Conservation (phyloP, 345 rosid genomes). For the Salix udensis region DNA sequence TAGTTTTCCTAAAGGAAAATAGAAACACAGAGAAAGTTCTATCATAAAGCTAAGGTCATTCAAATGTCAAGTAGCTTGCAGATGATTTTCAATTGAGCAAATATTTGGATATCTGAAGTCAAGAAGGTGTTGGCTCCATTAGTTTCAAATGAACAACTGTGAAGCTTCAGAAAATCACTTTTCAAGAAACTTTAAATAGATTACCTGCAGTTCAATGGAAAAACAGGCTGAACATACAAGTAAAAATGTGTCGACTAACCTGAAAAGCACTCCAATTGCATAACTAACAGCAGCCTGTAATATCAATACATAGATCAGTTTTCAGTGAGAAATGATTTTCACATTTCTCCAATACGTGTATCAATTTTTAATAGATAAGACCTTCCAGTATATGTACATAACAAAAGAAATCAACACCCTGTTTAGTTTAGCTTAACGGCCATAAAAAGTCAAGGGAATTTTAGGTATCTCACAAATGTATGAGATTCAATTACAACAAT, state of each 20-base stretch:
- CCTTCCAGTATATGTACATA: background rate
- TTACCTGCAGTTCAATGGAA: background rate
- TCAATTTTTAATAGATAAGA: background rate
- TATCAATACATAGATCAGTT: constrained; percentile 17
- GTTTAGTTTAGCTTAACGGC: background rate
- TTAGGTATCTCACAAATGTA: background rate
- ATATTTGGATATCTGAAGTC: background rate
- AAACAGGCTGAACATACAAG: background rate
- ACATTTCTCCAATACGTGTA: background rate
- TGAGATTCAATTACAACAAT: background rate
- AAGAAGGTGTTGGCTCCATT: background rate
- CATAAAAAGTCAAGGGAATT: background rate
- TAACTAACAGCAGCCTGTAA: constrained; percentile 83
- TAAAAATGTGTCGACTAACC: constrained; percentile 43
- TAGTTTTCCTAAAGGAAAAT: background rate
- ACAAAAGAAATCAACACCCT: background rate
- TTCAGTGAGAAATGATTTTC: constrained; percentile 6
- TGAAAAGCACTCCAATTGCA: constrained; percentile 73
- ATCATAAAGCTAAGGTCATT: background rate
- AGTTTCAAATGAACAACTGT: background rate
- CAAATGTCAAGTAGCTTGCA: background rate
- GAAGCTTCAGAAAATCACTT: background rate
- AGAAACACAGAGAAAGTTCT: background rate
- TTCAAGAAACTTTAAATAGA: background rate
- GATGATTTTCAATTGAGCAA: background rate